Evolutionary conservation across 2,329 filamentous ascomycete genomes (phyloP), one percentile per base, ranked within the genome.

Genomic region (Aschersonia sp.): DNA sequence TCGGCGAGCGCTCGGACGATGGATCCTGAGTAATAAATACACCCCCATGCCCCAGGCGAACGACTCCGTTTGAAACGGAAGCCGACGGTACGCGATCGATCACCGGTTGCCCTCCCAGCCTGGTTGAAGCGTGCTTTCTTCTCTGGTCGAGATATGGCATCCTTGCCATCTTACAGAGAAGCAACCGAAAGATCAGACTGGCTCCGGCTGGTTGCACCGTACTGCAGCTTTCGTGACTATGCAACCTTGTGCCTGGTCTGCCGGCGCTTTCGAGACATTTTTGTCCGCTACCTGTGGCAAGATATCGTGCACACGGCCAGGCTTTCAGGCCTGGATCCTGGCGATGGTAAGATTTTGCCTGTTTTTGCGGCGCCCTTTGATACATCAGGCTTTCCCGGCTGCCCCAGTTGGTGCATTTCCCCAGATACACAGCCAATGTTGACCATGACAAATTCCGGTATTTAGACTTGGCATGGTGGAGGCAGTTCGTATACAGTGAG

Each of bases 261-360:
- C 44, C 60, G 54, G 41, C 66, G 62, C 8, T 76, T 74, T 53
- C 68, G 71, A 61, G 48, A 53, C 42, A 58, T 68, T 22, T 78
- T 79, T 55, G 69, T 69, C 5, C 71, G 73, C 22, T 67, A 63
- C 5, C 59, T 79, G 14, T 79, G 75, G 76, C 63, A 63, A 51
- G 68, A 78, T 54, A 65, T 75, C 9, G 56, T 77, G 14, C 55
- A 60, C 14, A 57, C 64, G 1, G 62, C 63, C 30, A 62, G 66
- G 50, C 56, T 52, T 1, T 58, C 68, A 7, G 67, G 68, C 5
- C 55, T 72, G 30, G 64, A 69, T 49, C 66, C 67, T 10, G 66
- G 65, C 52, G 60, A 71, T 57, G 71, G 72, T 73, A 50, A 22
- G 22, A 22, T 22, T 22, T 22, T 22, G 22, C 22, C 22, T 22